Percentiles rank a stretch among this genome's conserved stretches.
phyloP scores from a whole-genome alignment of 2,329 filamentous ascomycete species.

The Epicoccum sorghinum region DNA sequence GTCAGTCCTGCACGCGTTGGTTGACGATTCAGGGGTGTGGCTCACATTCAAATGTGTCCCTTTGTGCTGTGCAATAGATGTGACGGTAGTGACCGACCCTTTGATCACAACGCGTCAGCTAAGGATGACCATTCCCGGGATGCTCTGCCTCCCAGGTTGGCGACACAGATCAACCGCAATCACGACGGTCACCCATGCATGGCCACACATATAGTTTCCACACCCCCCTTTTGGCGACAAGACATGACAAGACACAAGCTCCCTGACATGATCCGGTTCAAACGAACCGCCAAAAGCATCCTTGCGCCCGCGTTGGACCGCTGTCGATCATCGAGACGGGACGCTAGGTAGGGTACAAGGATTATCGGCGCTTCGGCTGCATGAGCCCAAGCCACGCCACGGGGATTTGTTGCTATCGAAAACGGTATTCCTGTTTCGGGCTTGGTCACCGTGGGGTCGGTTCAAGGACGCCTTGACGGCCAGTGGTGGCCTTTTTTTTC shows the following conservation, averaged over 20 bases:
- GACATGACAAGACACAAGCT: slow-evolving; percentile 36
- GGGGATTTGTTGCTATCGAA: slow-evolving; percentile 47
- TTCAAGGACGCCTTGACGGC: slow-evolving; percentile 18
- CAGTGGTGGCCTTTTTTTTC: slow-evolving; percentile 21
- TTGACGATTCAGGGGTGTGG: slow-evolving; percentile 17
- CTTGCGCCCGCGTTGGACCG: slow-evolving; percentile 40
- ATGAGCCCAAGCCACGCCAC: slow-evolving; percentile 39
- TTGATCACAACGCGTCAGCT: slow-evolving; percentile 24
- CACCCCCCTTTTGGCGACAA: slow-evolving; percentile 35
- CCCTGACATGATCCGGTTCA: slow-evolving; percentile 43
- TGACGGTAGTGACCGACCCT: not conserved
- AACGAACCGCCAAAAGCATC: slow-evolving; percentile 34
- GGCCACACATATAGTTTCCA: slow-evolving; percentile 25
- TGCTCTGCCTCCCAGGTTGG: slow-evolving; percentile 28
- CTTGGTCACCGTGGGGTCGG: slow-evolving; percentile 40
- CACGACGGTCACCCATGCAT: slow-evolving; percentile 31
- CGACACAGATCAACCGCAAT: slow-evolving; percentile 20
- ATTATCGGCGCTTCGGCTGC: slow-evolving; percentile 45
- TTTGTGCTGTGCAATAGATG: not conserved
- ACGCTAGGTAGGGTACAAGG: slow-evolving; percentile 31
- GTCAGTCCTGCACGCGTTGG: not conserved
- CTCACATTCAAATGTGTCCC: not conserved
- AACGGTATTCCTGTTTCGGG: slow-evolving; percentile 41
- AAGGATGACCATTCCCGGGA: slow-evolving; percentile 14
- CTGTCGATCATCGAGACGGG: slow-evolving; percentile 46